Evolutionary conservation across 805 yeast genomes (phyloP).

Genomic region (Saturnispora sekii): DNA sequence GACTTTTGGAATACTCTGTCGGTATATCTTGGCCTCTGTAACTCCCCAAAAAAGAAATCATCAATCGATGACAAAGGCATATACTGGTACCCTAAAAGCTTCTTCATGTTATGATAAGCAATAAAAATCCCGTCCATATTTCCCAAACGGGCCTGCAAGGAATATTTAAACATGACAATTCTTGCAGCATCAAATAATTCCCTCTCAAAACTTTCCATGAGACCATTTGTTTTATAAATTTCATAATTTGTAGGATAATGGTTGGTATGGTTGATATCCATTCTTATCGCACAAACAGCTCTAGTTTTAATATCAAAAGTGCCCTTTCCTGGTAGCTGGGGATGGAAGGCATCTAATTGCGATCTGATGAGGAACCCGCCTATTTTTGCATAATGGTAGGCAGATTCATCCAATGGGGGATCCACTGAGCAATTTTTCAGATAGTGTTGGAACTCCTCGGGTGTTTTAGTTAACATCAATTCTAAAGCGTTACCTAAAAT

Average conservation of each 20-base stretch:
- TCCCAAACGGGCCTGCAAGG: slow-evolving; percentile 88
- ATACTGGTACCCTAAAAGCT: slow-evolving; percentile 86
- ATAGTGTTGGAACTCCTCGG: slow-evolving; percentile 38
- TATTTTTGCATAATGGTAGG: slow-evolving; percentile 63
- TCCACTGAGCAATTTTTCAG: slow-evolving; percentile 12
- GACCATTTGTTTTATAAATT: slow-evolving; percentile 51
- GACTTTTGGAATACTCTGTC: slow-evolving; percentile 3
- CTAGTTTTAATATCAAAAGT: slow-evolving; percentile 88
- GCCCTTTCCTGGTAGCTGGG: slow-evolving; percentile 77
- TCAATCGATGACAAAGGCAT: slow-evolving; percentile 70
- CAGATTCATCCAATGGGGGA: slow-evolving; percentile 10
- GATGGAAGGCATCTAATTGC: slow-evolving; percentile 77
- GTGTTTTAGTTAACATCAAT: slow-evolving; percentile 54
- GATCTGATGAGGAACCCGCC: slow-evolving; percentile 77
- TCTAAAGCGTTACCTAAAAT: slow-evolving; percentile 76
- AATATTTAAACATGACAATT: slow-evolving; percentile 73
- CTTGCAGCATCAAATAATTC: slow-evolving; percentile 69
- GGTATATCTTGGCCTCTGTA: slow-evolving; percentile 2
- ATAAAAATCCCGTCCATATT: slow-evolving; percentile 94
- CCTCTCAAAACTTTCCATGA: slow-evolving; percentile 69
- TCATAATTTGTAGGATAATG: slow-evolving; percentile 58
- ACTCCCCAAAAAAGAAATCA: slow-evolving; percentile 41
- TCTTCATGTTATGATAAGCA: slow-evolving; percentile 77
- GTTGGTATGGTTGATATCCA: slow-evolving; percentile 52
- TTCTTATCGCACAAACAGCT: slow-evolving; percentile 79